A percentile compares a stretch with the other conserved stretches of the same genome.
Conservation (phyloP, 2,329 filamentous ascomycete genomes). For the Aspergillus proliferans region DNA sequence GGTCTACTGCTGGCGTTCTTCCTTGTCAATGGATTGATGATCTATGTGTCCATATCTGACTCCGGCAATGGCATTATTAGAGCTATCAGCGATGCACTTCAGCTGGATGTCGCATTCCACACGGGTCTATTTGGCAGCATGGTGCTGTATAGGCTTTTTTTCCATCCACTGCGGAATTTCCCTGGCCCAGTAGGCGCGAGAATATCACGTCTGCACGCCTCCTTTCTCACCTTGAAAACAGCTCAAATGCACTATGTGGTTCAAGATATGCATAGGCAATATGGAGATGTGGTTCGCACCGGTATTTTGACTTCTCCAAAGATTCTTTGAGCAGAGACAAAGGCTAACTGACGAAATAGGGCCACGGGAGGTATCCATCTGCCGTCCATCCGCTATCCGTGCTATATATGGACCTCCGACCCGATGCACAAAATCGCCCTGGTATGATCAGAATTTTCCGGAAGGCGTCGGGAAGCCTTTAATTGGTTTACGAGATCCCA, state of each 20-base stretch:
- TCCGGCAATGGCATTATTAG: too few relatives aligned
- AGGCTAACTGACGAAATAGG: background rate
- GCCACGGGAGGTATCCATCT: slow-evolving; percentile 7
- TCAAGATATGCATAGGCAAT: slow-evolving; percentile 24
- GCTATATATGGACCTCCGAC: slow-evolving; percentile 7
- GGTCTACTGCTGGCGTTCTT: too few relatives aligned
- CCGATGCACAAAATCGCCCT: slow-evolving; percentile 9
- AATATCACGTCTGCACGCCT: slow-evolving; percentile 23
- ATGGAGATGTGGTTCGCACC: slow-evolving; percentile 30
- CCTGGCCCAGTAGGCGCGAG: slow-evolving; percentile 8
- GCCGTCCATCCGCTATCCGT: slow-evolving; percentile 5
- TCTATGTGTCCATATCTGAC: too few relatives aligned
- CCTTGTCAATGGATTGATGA: too few relatives aligned
- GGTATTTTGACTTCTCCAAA: slow-evolving; percentile 13
- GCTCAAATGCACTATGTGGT: slow-evolving; percentile 19
- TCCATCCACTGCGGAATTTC: slow-evolving; percentile 10
- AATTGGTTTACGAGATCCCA: slow-evolving; percentile 2
- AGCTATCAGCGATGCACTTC: too few relatives aligned
- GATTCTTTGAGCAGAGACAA: background rate
- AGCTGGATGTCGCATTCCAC: too few relatives aligned
- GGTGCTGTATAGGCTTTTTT: slow-evolving; percentile 25
- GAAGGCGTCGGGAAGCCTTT: background rate
- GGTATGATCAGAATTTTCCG: slow-evolving; percentile 8
- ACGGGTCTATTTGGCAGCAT: slow-evolving; percentile 24
- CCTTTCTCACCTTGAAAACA: slow-evolving; percentile 20